Percentiles rank a stretch among this genome's conserved stretches.
phyloP scores from a whole-genome alignment of 2,329 filamentous ascomycete species.

The Fusarium begoniae region DNA sequence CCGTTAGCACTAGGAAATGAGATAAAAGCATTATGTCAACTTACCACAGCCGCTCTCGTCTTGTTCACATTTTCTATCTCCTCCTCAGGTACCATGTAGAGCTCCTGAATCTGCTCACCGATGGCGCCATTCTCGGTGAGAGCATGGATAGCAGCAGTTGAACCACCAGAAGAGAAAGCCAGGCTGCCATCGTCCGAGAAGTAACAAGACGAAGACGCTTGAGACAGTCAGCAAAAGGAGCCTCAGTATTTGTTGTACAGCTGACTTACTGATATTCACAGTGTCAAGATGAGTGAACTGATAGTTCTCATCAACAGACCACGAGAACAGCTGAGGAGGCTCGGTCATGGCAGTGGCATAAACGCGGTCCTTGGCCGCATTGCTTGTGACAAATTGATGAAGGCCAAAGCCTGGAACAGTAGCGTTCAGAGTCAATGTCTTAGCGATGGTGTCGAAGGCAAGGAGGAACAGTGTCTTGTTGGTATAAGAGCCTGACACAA shows the following conservation, averaged over 20 bases:
- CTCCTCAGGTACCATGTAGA: not conserved
- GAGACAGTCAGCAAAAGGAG: not conserved
- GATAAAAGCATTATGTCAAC: not conserved
- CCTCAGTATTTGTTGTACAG: accelerated
- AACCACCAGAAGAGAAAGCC: not conserved
- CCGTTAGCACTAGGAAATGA: not conserved
- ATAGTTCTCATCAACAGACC: slow-evolving; percentile 1
- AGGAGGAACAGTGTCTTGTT: slow-evolving; percentile 1
- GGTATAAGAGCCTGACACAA: not conserved
- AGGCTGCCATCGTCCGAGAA: not conserved
- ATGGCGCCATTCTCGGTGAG: not conserved
- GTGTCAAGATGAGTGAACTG: not conserved
- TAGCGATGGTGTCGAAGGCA: not conserved
- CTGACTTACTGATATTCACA: not conserved
- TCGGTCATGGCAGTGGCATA: not conserved
- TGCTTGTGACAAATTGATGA: not conserved
- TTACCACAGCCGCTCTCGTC: not conserved
- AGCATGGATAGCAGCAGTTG: not conserved
- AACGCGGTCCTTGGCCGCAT: not conserved
- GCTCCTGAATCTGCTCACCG: not conserved
- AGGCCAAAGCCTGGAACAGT: not conserved
- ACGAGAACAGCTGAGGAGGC: slow-evolving; percentile 1
- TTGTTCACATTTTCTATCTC: not conserved
- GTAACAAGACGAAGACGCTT: slow-evolving; percentile 4
- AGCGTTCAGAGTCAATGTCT: not conserved